Conservation (phyloP, 2,329 filamentous ascomycete genomes). For the Penicillium paneum region DNA sequence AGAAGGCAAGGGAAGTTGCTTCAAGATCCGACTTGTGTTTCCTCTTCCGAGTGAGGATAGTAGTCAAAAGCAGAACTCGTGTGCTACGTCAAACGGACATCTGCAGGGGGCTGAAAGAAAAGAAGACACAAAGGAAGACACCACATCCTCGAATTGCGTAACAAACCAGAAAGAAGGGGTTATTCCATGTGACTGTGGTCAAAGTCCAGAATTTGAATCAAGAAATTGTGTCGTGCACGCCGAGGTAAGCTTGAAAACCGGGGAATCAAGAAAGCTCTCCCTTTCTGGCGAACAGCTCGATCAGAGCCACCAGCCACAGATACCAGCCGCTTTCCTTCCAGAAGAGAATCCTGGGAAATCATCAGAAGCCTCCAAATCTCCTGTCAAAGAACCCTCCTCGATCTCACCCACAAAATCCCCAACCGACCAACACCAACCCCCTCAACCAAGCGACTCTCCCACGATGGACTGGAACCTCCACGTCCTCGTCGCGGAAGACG, state of each 20-base stretch:
- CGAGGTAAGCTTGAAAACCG: conserved; percentile 12
- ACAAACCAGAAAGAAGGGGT: not conserved
- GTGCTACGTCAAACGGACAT: not conserved
- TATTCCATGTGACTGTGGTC: conserved; percentile 14
- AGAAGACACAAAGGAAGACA: not conserved
- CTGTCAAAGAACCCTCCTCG: not conserved
- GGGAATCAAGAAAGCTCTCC: conserved; percentile 13
- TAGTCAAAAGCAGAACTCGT: not conserved
- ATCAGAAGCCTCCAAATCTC: not conserved
- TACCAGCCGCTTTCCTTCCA: not conserved
- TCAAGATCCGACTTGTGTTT: conserved; percentile 76
- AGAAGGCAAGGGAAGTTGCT: conserved; percentile 72
- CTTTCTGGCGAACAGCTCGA: conserved; percentile 6
- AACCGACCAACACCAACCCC: not conserved
- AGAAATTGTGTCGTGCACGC: conserved; percentile 7
- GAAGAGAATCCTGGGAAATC: not conserved
- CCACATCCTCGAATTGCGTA: not conserved
- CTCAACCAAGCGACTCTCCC: not conserved
- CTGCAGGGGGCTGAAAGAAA: not conserved
- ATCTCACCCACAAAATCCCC: not conserved
- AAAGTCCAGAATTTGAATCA: not conserved
- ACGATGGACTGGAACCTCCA: conserved; percentile 15
- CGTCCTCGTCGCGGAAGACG: conserved; percentile 80
- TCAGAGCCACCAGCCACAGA: not conserved
- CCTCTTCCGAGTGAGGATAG: conserved; percentile 52